These are phyloP conservation scores for Thielaviopsis populi DNA, from an alignment of 2,329 filamentous ascomycete genomes.

Conservation along the genomic window DNA sequence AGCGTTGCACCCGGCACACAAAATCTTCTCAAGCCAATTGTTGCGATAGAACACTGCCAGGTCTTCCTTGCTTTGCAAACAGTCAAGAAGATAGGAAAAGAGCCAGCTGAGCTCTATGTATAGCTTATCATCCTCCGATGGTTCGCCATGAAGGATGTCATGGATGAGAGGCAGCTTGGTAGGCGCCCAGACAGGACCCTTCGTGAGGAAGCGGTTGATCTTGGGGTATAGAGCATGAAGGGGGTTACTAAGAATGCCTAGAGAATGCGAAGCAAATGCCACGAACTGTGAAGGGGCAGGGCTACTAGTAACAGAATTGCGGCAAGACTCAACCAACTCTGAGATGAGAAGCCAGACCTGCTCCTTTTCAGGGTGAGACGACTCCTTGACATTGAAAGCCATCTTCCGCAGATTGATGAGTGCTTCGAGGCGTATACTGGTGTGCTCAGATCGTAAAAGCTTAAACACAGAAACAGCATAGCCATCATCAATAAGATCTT, in stretches of 20 bases:
- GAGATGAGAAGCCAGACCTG: constrained; percentile 66
- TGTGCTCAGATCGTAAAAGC: constrained; percentile 60
- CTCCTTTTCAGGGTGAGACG: constrained; percentile 58
- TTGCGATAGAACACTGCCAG: constrained; percentile 45
- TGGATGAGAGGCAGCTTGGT: constrained; percentile 58
- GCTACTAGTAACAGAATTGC: constrained; percentile 34
- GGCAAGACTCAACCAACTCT: constrained; percentile 64
- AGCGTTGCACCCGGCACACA: constrained; percentile 53
- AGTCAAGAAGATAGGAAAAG: constrained; percentile 53
- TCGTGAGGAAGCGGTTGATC: constrained; percentile 69
- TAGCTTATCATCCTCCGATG: constrained; percentile 57
- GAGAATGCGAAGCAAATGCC: constrained; percentile 57
- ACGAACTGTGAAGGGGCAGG: constrained; percentile 59
- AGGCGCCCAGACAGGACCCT: constrained; percentile 59
- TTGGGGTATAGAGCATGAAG: constrained; percentile 75
- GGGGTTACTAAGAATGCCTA: constrained; percentile 59
- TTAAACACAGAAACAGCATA: constrained; percentile 54
- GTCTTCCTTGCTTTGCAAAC: constrained; percentile 44
- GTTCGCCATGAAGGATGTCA: constrained; percentile 46
- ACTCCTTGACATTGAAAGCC: constrained; percentile 47
- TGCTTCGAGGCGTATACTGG: constrained; percentile 66
- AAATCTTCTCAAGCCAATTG: constrained; percentile 59
- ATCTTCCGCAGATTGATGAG: constrained; percentile 53
- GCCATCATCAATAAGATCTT: constrained; percentile 66
- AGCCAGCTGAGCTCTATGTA: constrained; percentile 63